A percentile compares a stretch with the other conserved stretches of the same genome.
phyloP scores from a whole-genome alignment of 495 filamentous ascomycete genomes.

The Xylaria palmicola region DNA sequence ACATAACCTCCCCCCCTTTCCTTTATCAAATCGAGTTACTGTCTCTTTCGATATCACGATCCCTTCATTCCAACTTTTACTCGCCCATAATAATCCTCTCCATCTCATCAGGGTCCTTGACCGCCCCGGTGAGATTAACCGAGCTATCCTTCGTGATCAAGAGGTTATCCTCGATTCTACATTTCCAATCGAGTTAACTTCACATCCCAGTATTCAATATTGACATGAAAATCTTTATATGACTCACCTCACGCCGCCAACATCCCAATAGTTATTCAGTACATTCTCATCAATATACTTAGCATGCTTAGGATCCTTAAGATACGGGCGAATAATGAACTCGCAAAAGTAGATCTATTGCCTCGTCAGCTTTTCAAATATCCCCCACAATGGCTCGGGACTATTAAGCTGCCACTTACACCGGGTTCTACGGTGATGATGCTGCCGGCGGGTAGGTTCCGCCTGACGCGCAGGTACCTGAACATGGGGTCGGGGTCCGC shows the following conservation, averaged over 20 bases:
- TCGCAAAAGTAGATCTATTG: conserved; percentile 85
- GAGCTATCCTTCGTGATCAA: conserved; percentile 73
- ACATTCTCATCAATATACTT: conserved; percentile 73
- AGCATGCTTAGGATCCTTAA: conserved; percentile 65
- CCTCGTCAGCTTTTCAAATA: neutral
- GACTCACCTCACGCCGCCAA: conserved; percentile 72
- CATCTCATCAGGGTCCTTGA: conserved; percentile 72
- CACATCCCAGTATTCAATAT: neutral
- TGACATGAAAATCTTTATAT: neutral
- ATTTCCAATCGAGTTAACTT: neutral
- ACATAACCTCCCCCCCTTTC: too few species aligned
- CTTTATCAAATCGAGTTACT: too few species aligned
- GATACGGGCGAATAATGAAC: conserved; percentile 85
- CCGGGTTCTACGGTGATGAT: conserved; percentile 92
- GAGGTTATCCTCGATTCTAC: conserved; percentile 65
- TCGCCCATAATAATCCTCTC: conserved; percentile 53
- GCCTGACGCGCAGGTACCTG: conserved; percentile 78
- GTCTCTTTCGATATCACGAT: neutral
- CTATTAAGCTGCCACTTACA: conserved; percentile 43
- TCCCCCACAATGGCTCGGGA: neutral
- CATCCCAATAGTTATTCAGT: conserved; percentile 81
- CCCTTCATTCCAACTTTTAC: conserved; percentile 10
- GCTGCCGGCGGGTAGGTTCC: conserved; percentile 67
- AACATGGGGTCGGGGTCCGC: conserved; percentile 82
- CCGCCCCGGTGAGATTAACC: conserved; percentile 75